Percentiles rank a stretch among this genome's conserved stretches.
Evolutionary conservation across 2,329 filamentous ascomycete species (phyloP).

Genomic region (Calonectria hawksworthii): DNA sequence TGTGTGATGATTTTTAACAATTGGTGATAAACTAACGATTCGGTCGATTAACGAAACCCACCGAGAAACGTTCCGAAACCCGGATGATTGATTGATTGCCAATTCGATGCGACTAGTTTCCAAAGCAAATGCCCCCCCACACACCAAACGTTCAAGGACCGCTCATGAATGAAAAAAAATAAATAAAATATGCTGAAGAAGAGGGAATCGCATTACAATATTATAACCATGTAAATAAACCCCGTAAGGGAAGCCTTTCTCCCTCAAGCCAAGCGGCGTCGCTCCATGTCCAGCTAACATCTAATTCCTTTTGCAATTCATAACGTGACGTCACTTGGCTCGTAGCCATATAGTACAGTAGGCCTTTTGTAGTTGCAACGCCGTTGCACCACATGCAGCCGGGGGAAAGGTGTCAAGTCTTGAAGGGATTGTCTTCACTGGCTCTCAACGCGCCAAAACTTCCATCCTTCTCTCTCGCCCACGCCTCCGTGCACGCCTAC

Average conservation of each 20-base stretch:
- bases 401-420: conserved; percentile 13
- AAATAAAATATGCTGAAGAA: conserved; percentile 25
- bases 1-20: background rate
- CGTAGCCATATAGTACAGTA: conserved; percentile 39
- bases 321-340: conserved; percentile 42
- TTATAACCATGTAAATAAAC: conserved; percentile 45
- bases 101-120: background rate
- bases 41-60: conserved; percentile 5
- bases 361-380: conserved; percentile 16
- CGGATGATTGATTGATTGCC: background rate
- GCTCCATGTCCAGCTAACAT: conserved; percentile 29
- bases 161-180: background rate
- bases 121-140: background rate
- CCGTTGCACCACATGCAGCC: conserved; percentile 11
- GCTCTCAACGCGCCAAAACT: conserved; percentile 82
- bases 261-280: conserved; percentile 38
- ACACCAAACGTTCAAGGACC: background rate
- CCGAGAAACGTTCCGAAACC: conserved; percentile 13
- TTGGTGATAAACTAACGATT: background rate
- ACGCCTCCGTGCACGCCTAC: conserved; percentile 82
- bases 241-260: conserved; percentile 29
- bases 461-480: conserved; percentile 84
- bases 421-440: conserved; percentile 37
- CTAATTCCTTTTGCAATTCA: conserved; percentile 33
- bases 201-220: conserved; percentile 43